Base-by-base conservation (phyloP, 345 rosid genomes). In the Xanthoceras sorbifolium region DNA sequence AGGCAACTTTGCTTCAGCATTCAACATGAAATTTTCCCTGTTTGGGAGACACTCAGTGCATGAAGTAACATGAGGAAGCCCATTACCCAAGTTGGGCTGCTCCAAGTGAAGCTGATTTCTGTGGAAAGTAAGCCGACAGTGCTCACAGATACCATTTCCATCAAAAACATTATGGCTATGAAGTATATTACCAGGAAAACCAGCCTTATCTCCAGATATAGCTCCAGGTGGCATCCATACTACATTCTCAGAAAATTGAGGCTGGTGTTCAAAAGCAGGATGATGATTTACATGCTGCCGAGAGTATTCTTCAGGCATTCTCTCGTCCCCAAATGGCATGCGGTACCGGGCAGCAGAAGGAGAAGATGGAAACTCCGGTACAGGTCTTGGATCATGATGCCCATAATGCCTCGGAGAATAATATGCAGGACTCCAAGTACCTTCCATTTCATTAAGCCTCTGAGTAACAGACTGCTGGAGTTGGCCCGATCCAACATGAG, bases 341-440 rank as follows among this genome's bases (percentile, higher is more conserved):
- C 89, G 87, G 60, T 83, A 89, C 52, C 91, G 84, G 6, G 89
- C 90, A 75, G 96, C 86, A 59, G 99, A 89, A 66, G 99, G 98
- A 18, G 98, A 91, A 77, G 87, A 77, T 36, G 97, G 91, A 78
- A 92, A 89, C 54, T 93, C 97, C 36, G 84, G 78, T 31, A 87
- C 64, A 22, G 80, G 62, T 82, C 97, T 90, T 26, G 93, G 86
- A 76, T 94, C 97, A 74, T 84, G 94, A 65, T 84, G 89, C 6
- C 91, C 97, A 83, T 90, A 90, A 59, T 89, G 97, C 88, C 92
- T 83, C 46, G 99, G 98, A 83, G 98, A 96, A 84, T 80, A 88
- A 80, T 84, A 92, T 76, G 90, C 91, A 40, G 92, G 87, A 81
- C 91, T 88, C 97, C 93, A 87, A 23, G 94, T 48, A 67, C 89